Conservation (phyloP, 768 basidiomycete genomes). For the Boletus eberwhitei region DNA sequence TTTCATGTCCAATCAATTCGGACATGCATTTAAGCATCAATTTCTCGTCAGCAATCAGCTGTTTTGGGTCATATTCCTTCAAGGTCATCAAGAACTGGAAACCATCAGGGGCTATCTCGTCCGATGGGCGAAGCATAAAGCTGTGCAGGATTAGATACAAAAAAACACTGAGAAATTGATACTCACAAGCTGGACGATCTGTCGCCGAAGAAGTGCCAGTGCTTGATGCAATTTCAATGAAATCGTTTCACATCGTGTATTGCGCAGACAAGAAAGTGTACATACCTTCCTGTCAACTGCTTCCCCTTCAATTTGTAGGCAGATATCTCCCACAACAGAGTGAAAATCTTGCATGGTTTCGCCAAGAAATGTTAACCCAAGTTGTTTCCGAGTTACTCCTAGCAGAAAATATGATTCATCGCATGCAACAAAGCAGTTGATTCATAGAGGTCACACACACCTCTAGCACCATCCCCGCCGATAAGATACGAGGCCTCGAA, state of each 20-base stretch:
- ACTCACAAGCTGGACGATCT: slow-evolving; percentile 4
- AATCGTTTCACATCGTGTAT: neutral
- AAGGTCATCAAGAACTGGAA: slow-evolving; percentile 12
- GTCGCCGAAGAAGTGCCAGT: slow-evolving; percentile 23
- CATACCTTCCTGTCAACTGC: slow-evolving; percentile 26
- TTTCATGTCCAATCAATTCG: slow-evolving; percentile 26
- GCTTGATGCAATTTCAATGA: slow-evolving; percentile 4
- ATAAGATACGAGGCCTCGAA: slow-evolving; percentile 33
- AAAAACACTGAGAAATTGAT: neutral
- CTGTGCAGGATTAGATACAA: neutral
- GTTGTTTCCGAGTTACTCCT: slow-evolving; percentile 37
- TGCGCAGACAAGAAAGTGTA: neutral
- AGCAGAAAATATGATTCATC: neutral
- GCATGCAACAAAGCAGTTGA: neutral
- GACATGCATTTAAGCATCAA: slow-evolving; percentile 31
- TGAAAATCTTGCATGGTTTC: slow-evolving; percentile 32
- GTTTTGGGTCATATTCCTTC: slow-evolving; percentile 8
- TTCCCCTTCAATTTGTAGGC: slow-evolving; percentile 26
- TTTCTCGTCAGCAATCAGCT: slow-evolving; percentile 21
- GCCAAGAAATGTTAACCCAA: slow-evolving; percentile 42
- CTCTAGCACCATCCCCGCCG: slow-evolving; percentile 41
- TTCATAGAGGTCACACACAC: slow-evolving; percentile 6
- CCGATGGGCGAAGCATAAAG: slow-evolving; percentile 10
- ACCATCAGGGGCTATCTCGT: slow-evolving; percentile 22
- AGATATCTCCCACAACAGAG: slow-evolving; percentile 37